Base-by-base conservation (phyloP, 768 basidiomycete species). In the Tylopilus felleus region DNA sequence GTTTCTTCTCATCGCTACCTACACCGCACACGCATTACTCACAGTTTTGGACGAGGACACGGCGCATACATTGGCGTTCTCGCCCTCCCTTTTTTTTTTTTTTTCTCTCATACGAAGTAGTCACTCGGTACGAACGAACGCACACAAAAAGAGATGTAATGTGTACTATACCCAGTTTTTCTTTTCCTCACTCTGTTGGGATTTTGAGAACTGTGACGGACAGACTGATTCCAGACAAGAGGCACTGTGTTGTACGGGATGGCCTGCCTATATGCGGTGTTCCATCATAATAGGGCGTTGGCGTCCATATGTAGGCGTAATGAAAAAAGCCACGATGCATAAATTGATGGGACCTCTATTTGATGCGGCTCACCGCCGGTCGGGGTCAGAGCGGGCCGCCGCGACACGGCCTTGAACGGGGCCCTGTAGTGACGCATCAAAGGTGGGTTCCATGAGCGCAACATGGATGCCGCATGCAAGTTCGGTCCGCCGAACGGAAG, bases 111-210 rank as follows among this genome's bases (percentile, higher is more conserved):
- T 40, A 29, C 38, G 13, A 6, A 29, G 6, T 16, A 17, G 16
- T 17, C 12, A 12, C 33, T 33, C 33, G 16, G 14, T 35, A 38
- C 36, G 36, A n/a, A 25, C 22, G 38, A 49, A 21, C 22, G 29
- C 21, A 8, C 25, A 1, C 22, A 10, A 38, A 38, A 29, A 44
- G 28, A 51, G 33, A 43, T 27, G 29, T 43, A 38, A 55, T 52
- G 49, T 55, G 49, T 55, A 44, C 35, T 52, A 54, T 52, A 52
- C 44, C 44, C 51, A 28, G 2, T 19, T n/a, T 43, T 27, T 25
- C 16, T 21, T 10, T 19, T 13, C 9, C 35, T 27, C 16, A 5
- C 8, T 2, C 8, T 17, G 16, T 9, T 35, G 12, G 9, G 3
- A 9, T 36, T 2, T 36, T 33, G 29, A 29, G 14, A 3, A 16